Evolutionary conservation across 768 basidiomycete genomes (phyloP), one percentile per base, ranked within the genome.

Genomic region (Chlorophyllum brunneum): DNA sequence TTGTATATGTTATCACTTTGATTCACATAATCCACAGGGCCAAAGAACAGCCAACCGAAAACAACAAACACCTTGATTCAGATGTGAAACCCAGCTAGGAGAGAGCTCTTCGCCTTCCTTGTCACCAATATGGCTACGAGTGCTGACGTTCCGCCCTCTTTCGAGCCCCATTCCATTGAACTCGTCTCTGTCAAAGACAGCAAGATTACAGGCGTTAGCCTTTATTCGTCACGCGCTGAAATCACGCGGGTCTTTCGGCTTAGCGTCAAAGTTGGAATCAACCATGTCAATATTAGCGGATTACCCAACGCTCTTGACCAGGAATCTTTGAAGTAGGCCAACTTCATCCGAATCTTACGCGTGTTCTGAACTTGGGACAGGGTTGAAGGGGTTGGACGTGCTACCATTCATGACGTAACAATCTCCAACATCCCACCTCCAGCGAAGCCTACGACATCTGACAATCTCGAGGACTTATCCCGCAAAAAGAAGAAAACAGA

Each of bases 401-500:
- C 73, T 4, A 75, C 71, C 0, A 77, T 78, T 37, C 74, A 77
- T 41, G 75, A 77, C 52, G 74, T 77, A 1, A 66, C 69, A 13
- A 54, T 74, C 29, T 68, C 69, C 2, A 46, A 34, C 1, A 49
- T 58, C 13, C 51, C 63, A 9, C 55, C 43, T 13, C 55, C 63
- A 2, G 41, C 61, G 4, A 13, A 37, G 7, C 58, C 58, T 1
- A 62, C 52, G 6, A 61, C 67, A 1, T 71, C 71, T 0, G 58
- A 65, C 0, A 56, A 50, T 2, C 60, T 73, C 9, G 34, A 51
- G 1, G 64, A 45, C 0, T 65, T 76, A 1, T 15, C 58, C 18
- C 16, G 42, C 0, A 65, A 63, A 39, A 61, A 67, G 41, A 61
- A 63, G 5, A 58, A 54, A 15, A 57, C 48, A 0, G 30, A 59